Evolutionary conservation across 495 filamentous ascomycete genomes (phyloP), one percentile per base, ranked within the genome.

Genomic region (Aspergillus ostianus): DNA sequence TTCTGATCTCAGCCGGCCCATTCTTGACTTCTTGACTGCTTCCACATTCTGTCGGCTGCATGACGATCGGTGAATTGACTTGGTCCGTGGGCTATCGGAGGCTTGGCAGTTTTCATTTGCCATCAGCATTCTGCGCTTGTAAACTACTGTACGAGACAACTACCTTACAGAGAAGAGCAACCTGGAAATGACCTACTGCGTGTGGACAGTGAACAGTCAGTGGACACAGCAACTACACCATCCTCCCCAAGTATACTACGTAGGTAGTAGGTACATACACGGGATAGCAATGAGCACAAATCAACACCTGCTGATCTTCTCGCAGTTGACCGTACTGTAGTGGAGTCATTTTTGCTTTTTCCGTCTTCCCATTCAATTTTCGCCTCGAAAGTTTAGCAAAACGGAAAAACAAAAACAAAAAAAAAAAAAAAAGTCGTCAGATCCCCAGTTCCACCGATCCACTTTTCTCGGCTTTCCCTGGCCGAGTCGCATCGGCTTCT

Each of bases 251-350:
- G n/a, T n/a, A n/a, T n/a, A n/a, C n/a, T n/a, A n/a, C n/a, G n/a
- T n/a, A n/a, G n/a, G n/a, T n/a, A n/a, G n/a, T n/a, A n/a, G n/a
- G n/a, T n/a, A n/a, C n/a, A n/a, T n/a, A n/a, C n/a, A n/a, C n/a
- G n/a, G n/a, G n/a, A n/a, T n/a, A n/a, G n/a, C n/a, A n/a, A n/a
- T n/a, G n/a, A n/a, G n/a, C n/a, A 26, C 23, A 26, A 26, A 26
- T 26, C 23, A 26, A 26, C 23, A 26, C 23, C 51, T 19, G 62
- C 55, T 61, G 62, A 64, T 64, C 62, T 63, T 58, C 46, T 56
- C 51, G 53, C 61, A 55, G 55, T 63, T 63, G 4, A 26, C 23
- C 4, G 23, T 51, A 58, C 51, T 55, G 29, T 19, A 58, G 61
- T 59, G 61, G 61, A 55, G 60, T 54, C 51, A 51, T 59, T 50